These are phyloP conservation scores for Mycena sanguinolenta DNA, from an alignment of 768 basidiomycete species.

Conservation along the genomic window DNA sequence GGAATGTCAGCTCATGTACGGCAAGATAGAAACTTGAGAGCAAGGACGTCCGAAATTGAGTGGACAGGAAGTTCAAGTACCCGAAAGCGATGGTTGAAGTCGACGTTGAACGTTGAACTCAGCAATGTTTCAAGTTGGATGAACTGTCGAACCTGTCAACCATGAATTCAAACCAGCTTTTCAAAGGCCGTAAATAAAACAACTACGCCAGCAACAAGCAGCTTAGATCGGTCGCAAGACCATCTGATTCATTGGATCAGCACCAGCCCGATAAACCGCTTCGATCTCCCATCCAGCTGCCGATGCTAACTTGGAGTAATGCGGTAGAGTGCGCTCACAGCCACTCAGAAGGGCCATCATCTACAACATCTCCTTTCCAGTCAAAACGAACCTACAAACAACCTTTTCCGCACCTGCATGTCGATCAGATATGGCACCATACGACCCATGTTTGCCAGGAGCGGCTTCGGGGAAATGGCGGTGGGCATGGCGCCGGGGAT, in stretches of 20 bases:
- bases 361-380: neutral
- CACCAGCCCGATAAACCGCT: constrained; percentile 1
- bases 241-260: constrained; percentile 3
- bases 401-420: constrained; percentile 18
- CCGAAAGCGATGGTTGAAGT: too few species aligned
- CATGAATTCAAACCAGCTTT: too few species aligned
- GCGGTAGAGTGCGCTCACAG: constrained; percentile 22
- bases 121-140: too few species aligned
- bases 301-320: constrained; percentile 3
- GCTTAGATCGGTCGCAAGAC: constrained; percentile 1
- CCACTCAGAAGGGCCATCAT: constrained; percentile 27
- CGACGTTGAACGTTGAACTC: too few species aligned
- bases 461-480: constrained; percentile 10
- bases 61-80: too few species aligned
- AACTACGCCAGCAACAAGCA: neutral
- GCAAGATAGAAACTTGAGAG: too few species aligned
- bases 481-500: constrained; percentile 12
- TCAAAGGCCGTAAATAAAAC: neutral
- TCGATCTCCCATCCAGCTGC: constrained; percentile 32
- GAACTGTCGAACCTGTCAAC: too few species aligned
- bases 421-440: constrained; percentile 22
- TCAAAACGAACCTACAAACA: neutral
- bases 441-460: constrained; percentile 16
- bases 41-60: too few species aligned
- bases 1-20: too few species aligned